Conservation (phyloP, 192 early-diverging fungal genomes). For the Umbelopsis sp. region DNA sequence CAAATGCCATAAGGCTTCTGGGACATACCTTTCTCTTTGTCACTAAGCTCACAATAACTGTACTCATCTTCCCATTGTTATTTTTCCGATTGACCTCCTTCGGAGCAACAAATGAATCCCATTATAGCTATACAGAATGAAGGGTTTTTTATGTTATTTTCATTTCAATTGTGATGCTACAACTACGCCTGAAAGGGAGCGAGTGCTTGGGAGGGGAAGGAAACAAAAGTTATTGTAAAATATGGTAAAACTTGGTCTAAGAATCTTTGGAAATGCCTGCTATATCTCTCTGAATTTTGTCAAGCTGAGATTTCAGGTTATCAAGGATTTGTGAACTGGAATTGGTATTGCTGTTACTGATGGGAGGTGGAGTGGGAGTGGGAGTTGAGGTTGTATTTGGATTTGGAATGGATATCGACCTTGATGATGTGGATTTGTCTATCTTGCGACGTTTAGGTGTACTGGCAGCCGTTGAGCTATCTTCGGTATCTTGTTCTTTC, state of each 20-base stretch:
- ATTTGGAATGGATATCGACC: too few relatives aligned
- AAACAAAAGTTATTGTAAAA: too few relatives aligned
- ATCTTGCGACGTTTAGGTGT: constrained; percentile 12
- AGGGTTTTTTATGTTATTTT: too few relatives aligned
- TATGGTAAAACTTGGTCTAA: neutral
- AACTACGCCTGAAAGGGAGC: too few relatives aligned
- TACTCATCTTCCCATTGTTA: neutral
- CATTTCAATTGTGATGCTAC: too few relatives aligned
- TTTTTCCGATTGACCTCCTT: too few relatives aligned
- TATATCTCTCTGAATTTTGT: constrained; percentile 9
- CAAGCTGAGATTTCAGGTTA: constrained; percentile 15
- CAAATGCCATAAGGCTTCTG: neutral
- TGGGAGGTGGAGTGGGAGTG: too few relatives aligned
- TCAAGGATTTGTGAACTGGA: neutral
- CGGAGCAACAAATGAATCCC: too few relatives aligned
- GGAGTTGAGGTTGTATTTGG: too few relatives aligned
- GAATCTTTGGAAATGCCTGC: constrained; percentile 14
- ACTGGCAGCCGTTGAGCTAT: neutral
- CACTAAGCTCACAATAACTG: neutral
- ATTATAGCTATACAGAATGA: too few relatives aligned
- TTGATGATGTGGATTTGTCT: neutral
- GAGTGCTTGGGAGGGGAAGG: too few relatives aligned
- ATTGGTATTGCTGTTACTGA: too few relatives aligned
- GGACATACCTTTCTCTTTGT: neutral
- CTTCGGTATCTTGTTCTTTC: neutral